Percentiles rank a stretch among this genome's conserved stretches.
Conservation (phyloP, 1,284 basidiomycete species). For the Veloboletus limbatus region DNA sequence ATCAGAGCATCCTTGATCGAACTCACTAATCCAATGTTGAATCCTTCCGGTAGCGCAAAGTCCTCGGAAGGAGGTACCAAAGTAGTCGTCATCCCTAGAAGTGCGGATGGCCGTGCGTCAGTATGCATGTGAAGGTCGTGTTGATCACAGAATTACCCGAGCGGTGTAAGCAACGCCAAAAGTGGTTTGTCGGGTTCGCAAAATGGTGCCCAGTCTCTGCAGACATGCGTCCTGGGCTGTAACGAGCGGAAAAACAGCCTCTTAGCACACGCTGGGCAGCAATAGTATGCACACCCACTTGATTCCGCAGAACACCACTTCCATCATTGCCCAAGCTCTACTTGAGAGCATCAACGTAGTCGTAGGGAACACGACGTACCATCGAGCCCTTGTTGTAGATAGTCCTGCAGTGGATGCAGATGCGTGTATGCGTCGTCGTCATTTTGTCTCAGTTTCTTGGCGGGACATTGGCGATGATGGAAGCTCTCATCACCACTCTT, state of each 20-base stretch:
- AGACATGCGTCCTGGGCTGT: slow-evolving; percentile 41
- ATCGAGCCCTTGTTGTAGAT: slow-evolving; percentile 41
- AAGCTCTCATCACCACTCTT: not conserved
- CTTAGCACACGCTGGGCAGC: slow-evolving; percentile 2
- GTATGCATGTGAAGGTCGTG: not conserved
- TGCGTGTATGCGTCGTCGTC: slow-evolving; percentile 33
- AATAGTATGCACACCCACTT: slow-evolving; percentile 22
- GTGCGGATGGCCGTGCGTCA: not conserved
- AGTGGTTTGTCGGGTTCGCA: slow-evolving; percentile 53
- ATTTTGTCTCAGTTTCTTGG: slow-evolving; percentile 22
- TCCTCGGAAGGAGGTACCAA: slow-evolving; percentile 38
- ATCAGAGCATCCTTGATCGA: not conserved
- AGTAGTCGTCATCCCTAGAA: slow-evolving; percentile 41
- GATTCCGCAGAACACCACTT: slow-evolving; percentile 35
- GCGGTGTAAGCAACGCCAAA: slow-evolving; percentile 43
- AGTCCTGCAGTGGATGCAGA: slow-evolving; percentile 38
- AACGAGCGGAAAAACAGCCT: not conserved
- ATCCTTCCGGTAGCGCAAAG: slow-evolving; percentile 33
- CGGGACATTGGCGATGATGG: not conserved
- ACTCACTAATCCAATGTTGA: slow-evolving; percentile 44
- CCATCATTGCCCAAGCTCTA: not conserved
- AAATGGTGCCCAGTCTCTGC: slow-evolving; percentile 50
- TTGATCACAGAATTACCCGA: slow-evolving; percentile 32
- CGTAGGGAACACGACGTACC: slow-evolving; percentile 32
- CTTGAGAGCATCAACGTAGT: not conserved